phyloP scores from a whole-genome alignment of 306 rosid species.

The Cicer judaicum region DNA sequence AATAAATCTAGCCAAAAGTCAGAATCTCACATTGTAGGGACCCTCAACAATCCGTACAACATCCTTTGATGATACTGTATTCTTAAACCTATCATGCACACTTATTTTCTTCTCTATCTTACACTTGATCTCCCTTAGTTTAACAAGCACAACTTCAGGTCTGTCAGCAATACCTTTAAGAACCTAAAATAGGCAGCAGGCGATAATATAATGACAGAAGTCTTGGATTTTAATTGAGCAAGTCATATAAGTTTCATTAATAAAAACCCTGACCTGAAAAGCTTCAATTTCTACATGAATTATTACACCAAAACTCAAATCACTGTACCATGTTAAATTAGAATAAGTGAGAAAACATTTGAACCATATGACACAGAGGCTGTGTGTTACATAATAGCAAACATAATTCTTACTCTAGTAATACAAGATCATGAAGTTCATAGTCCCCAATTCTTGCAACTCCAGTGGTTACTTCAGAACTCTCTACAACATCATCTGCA shows the following conservation, averaged over 20 bases:
- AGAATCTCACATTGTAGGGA: constrained; percentile 76
- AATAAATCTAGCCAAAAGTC: constrained; percentile 38
- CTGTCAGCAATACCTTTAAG: constrained; percentile 91
- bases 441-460: constrained; percentile 90
- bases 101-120: constrained; percentile 82
- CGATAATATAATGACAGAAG: constrained; percentile 21
- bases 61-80: constrained; percentile 80
- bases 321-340: constrained; percentile 61
- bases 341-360: constrained; percentile 35
- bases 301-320: constrained; percentile 88
- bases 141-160: constrained; percentile 81
- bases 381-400: background rate
- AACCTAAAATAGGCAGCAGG: constrained; percentile 60
- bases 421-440: constrained; percentile 97
- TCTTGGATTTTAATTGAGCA: background rate
- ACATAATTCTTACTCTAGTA: constrained; percentile 73
- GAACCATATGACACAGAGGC: constrained; percentile 22
- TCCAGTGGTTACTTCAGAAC: constrained; percentile 96
- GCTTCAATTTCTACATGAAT: constrained; percentile 98
- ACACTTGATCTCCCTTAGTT: constrained; percentile 84
- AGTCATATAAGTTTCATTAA: background rate
- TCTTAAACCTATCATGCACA: constrained; percentile 78
- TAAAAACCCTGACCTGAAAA: constrained; percentile 69
- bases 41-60: constrained; percentile 90
- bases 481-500: constrained; percentile 99